Conservation (phyloP, 768 basidiomycete genomes). For the Collybia nuda region DNA sequence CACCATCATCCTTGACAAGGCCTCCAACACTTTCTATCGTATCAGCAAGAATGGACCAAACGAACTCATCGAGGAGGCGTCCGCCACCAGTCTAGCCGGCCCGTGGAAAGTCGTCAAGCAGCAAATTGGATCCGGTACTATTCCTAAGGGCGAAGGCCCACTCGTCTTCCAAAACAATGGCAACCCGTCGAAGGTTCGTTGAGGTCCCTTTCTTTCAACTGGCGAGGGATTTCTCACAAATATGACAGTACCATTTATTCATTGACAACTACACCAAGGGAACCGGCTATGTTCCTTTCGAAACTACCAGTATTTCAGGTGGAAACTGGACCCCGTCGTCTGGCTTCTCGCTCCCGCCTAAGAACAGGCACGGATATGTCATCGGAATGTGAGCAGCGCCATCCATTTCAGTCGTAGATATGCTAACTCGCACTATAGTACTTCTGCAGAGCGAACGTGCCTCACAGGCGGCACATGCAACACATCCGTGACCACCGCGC, state of each 20-base stretch:
- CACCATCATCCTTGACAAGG: not conserved
- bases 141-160: not conserved
- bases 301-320: not conserved
- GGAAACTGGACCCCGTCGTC: conserved; percentile 1
- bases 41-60: conserved; percentile 1
- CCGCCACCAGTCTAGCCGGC: not conserved
- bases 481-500: not conserved
- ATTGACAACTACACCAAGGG: not conserved
- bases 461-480: not conserved
- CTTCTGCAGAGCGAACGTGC: not conserved
- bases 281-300: not conserved
- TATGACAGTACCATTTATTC: not conserved
- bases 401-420: not conserved
- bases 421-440: not conserved
- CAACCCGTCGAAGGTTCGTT: not conserved
- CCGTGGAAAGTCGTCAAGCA: not conserved
- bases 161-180: not conserved
- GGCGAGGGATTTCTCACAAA: not conserved
- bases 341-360: not conserved
- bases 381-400: not conserved
- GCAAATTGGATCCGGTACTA: not conserved
- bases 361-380: not conserved
- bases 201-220: not conserved
- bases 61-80: not conserved
- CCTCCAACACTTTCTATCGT: not conserved